A percentile compares a stretch with the other conserved stretches of the same genome.
Evolutionary conservation across 2,329 filamentous ascomycete genomes (phyloP).

Genomic region (Ambrosiella cleistominuta): DNA sequence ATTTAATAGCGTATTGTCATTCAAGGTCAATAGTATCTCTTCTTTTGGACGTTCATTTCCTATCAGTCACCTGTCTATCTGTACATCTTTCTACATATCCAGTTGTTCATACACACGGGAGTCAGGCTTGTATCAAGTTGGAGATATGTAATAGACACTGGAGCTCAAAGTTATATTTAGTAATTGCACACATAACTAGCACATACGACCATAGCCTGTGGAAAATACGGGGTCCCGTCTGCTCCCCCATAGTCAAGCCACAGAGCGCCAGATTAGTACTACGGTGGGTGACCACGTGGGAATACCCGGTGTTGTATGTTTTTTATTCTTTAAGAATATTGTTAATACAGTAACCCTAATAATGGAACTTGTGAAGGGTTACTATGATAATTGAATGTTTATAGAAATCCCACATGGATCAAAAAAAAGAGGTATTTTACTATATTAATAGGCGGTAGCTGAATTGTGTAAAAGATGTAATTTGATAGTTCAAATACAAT

Average conservation of each 20-base stretch:
- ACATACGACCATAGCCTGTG: neutral
- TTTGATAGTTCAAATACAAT: neutral
- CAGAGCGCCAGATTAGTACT: neutral
- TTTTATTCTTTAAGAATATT: no score
- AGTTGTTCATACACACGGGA: neutral
- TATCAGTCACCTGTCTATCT: neutral
- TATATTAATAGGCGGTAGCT: no score
- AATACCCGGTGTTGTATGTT: neutral
- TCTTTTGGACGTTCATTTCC: neutral
- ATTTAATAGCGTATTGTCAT: conserved; percentile 6
- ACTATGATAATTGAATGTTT: no score
- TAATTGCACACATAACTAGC: neutral
- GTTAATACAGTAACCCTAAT: no score
- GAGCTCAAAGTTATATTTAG: neutral
- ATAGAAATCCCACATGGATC: no score
- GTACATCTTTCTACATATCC: neutral
- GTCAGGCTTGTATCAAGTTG: neutral
- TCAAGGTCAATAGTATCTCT: neutral
- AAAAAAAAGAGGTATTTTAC: no score
- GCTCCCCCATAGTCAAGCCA: neutral
- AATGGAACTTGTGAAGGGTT: no score
- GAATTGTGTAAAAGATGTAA: neutral
- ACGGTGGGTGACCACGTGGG: neutral
- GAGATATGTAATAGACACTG: neutral
- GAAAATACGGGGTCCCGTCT: neutral